These are phyloP conservation scores for Heimioporus sp. DNA, from an alignment of 768 basidiomycete genomes.

Conservation along the genomic window DNA sequence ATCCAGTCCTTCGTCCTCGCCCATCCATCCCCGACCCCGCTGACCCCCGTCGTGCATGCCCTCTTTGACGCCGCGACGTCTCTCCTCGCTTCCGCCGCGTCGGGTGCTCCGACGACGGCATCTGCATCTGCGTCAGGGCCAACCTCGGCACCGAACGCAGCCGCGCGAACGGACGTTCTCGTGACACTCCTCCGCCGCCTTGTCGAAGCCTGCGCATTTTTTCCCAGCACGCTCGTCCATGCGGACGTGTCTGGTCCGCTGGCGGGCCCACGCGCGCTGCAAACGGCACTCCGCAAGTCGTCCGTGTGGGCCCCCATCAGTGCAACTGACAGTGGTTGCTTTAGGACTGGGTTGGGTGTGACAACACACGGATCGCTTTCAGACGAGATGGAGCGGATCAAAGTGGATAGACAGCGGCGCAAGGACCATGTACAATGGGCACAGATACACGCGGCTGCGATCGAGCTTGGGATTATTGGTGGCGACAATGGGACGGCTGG, in stretches of 20 bases:
- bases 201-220: constrained; percentile 50
- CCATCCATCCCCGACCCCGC: constrained; percentile 48
- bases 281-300: constrained; percentile 56
- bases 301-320: constrained; percentile 49
- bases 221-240: constrained; percentile 47
- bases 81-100: constrained; percentile 19
- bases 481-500: not conserved
- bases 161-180: constrained; percentile 8
- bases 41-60: constrained; percentile 49
- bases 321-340: not conserved
- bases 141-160: constrained; percentile 22
- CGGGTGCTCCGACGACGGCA: constrained; percentile 32
- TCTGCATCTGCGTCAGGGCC: constrained; percentile 35
- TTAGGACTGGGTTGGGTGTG: not conserved
- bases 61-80: constrained; percentile 50
- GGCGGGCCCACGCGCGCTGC: constrained; percentile 55
- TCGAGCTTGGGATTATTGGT: constrained; percentile 53
- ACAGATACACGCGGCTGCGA: constrained; percentile 60
- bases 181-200: constrained; percentile 42
- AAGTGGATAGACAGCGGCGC: constrained; percentile 54
- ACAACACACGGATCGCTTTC: constrained; percentile 37
- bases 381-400: constrained; percentile 65
- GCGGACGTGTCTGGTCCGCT: constrained; percentile 54
- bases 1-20: constrained; percentile 48
- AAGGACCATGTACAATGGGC: constrained; percentile 70